Evolutionary conservation across 1,284 basidiomycete species (phyloP).

Genomic region (Pulchroboletus neoregius): DNA sequence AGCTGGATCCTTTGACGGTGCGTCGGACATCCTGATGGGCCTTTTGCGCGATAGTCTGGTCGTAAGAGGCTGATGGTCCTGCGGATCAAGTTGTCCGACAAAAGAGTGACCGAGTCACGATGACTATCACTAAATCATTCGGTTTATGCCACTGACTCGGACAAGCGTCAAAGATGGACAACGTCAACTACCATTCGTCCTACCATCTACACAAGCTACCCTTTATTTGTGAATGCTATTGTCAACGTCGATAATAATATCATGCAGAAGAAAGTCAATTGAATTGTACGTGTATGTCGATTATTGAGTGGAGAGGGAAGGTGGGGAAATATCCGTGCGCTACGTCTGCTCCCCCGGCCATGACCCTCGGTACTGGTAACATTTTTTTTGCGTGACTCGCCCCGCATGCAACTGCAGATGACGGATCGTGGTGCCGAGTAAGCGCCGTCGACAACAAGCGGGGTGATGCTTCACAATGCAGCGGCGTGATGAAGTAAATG

Average conservation of each 20-base stretch:
- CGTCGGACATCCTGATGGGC: slow-evolving; percentile 14
- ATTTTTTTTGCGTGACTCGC: slow-evolving; percentile 13
- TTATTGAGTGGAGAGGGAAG: slow-evolving; percentile 28
- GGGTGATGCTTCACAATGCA: background rate
- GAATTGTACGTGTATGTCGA: slow-evolving; percentile 25
- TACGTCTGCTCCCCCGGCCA: slow-evolving; percentile 36
- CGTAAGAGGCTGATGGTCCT: background rate
- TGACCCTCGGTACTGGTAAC: slow-evolving; percentile 29
- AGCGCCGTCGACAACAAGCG: slow-evolving; percentile 11
- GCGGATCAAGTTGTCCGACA: background rate
- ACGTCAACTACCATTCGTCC: slow-evolving; percentile 2
- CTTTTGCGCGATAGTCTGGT: background rate
- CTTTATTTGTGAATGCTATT: slow-evolving; percentile 13
- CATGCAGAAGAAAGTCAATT: slow-evolving; percentile 26
- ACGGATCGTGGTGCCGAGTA: slow-evolving; percentile 14
- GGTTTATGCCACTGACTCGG: background rate
- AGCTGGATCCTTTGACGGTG: slow-evolving; percentile 1
- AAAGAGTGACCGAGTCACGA: background rate
- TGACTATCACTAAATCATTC: background rate
- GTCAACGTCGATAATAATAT: slow-evolving; percentile 30
- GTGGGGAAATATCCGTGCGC: slow-evolving; percentile 37
- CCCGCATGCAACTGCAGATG: background rate
- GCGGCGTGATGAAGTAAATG: slow-evolving; percentile 3
- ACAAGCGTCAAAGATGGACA: background rate
- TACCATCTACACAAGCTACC: slow-evolving; percentile 11